Conservation (phyloP, 1,284 basidiomycete genomes). For the Papiliotrema fonsecae region DNA sequence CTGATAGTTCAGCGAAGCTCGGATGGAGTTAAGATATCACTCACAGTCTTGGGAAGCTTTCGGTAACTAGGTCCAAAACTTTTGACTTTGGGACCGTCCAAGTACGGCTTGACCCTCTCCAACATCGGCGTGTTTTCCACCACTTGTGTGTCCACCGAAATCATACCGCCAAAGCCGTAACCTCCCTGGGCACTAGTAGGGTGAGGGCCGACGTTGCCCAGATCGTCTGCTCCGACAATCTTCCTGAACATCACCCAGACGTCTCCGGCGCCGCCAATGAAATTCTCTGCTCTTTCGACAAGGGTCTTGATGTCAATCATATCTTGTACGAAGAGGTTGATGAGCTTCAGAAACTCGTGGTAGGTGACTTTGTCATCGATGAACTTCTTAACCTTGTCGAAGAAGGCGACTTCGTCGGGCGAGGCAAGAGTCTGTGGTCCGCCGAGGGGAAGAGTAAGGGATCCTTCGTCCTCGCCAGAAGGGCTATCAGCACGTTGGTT, state of each 20-base stretch:
- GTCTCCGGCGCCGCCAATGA: slow-evolving; percentile 69
- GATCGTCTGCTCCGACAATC: slow-evolving; percentile 68
- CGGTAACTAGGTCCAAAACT: slow-evolving; percentile 84
- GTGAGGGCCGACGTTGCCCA: slow-evolving; percentile 61
- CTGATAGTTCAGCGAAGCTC: slow-evolving; percentile 49
- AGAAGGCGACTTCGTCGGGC: slow-evolving; percentile 87
- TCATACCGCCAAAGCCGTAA: slow-evolving; percentile 46
- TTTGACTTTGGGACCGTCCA: slow-evolving; percentile 43
- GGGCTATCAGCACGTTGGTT: slow-evolving; percentile 33
- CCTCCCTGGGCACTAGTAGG: slow-evolving; percentile 56
- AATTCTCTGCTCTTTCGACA: slow-evolving; percentile 71
- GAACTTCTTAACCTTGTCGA: slow-evolving; percentile 83
- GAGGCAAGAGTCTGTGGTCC: slow-evolving; percentile 52
- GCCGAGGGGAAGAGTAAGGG: slow-evolving; percentile 9
- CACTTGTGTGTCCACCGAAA: slow-evolving; percentile 50
- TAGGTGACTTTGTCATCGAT: slow-evolving; percentile 82
- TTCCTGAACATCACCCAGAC: slow-evolving; percentile 82
- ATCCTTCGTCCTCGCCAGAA: slow-evolving; percentile 29
- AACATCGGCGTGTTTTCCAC: slow-evolving; percentile 59
- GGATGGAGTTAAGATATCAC: slow-evolving; percentile 41
- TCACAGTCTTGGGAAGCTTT: slow-evolving; percentile 74
- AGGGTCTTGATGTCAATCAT: slow-evolving; percentile 82
- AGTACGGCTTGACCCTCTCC: slow-evolving; percentile 55
- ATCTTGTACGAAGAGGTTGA: slow-evolving; percentile 93
- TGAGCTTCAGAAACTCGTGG: slow-evolving; percentile 91